These are phyloP conservation scores for Talinum fruticosum DNA, from an alignment of 148 eudicot genomes.

Conservation along the genomic window DNA sequence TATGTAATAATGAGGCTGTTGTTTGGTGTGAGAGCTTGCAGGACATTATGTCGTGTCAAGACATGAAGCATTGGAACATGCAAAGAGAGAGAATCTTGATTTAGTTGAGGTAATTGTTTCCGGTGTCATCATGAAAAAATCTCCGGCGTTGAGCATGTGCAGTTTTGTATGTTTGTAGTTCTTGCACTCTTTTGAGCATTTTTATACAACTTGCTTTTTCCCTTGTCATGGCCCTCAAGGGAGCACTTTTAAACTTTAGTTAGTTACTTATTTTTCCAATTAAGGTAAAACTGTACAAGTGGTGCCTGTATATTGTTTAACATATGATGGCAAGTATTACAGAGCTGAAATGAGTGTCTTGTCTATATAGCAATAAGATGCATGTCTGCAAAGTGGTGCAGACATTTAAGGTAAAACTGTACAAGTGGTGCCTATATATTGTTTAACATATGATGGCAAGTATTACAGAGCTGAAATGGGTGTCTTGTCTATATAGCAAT, in stretches of 20 bases:
- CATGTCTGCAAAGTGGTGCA: too few species aligned
- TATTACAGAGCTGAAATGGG: neutral
- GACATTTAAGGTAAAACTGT: too few species aligned
- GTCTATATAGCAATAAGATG: too few species aligned
- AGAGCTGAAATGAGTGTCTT: neutral
- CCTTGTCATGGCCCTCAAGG: neutral
- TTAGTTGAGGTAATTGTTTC: slow-evolving; percentile 65
- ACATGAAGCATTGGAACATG: slow-evolving; percentile 56
- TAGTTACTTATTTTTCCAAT: too few species aligned
- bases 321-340: neutral
- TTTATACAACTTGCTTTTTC: neutral
- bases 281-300: too few species aligned
- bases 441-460: neutral
- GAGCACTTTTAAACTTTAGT: neutral
- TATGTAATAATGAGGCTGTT: neutral
- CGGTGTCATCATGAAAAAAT: slow-evolving; percentile 4
- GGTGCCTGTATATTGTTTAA: too few species aligned
- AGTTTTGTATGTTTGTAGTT: neutral
- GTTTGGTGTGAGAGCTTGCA: slow-evolving; percentile 26
- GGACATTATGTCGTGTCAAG: slow-evolving; percentile 55
- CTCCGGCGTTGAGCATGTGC: too few species aligned
- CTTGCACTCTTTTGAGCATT: neutral
- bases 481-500: too few species aligned
- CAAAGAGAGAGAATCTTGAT: slow-evolving; percentile 45
- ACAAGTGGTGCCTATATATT: too few species aligned